Evolutionary conservation across 106 monocot genomes (phyloP).

Genomic region (Dendrobium huoshanense): DNA sequence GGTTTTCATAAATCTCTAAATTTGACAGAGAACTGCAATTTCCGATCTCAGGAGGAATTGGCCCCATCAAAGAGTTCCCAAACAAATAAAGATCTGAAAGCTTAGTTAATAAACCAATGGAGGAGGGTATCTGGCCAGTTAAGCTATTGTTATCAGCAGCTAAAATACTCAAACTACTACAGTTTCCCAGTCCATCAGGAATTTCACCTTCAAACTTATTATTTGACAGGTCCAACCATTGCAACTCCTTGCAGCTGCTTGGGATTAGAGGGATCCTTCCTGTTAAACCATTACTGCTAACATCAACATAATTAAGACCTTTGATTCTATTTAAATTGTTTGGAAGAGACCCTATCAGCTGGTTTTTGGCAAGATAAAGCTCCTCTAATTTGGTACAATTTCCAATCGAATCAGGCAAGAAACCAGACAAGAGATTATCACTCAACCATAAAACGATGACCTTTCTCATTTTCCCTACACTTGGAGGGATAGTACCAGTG

Average conservation of each 20-base stretch:
- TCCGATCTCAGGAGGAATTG: constrained; percentile 64
- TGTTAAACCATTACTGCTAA: constrained; percentile 25
- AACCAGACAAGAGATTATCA: constrained; percentile 51
- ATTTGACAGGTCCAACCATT: constrained; percentile 27
- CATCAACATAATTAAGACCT: constrained; percentile 38
- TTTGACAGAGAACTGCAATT: constrained; percentile 39
- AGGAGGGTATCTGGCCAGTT: constrained; percentile 59
- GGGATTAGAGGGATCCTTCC: constrained; percentile 44
- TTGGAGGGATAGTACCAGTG: constrained; percentile 36
- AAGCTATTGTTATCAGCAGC: constrained; percentile 31
- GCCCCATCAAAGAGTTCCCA: constrained; percentile 45
- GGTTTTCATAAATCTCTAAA: constrained; percentile 47
- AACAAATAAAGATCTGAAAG: constrained; percentile 39
- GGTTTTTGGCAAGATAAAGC: constrained; percentile 52
- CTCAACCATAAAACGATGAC: constrained; percentile 27
- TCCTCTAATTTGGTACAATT: constrained; percentile 49
- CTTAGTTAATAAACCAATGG: constrained; percentile 38
- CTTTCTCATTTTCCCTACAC: constrained; percentile 32
- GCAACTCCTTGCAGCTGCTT: constrained; percentile 30
- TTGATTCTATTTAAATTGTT: constrained; percentile 31
- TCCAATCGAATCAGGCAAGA: constrained; percentile 53
- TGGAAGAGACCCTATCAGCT: constrained; percentile 46
- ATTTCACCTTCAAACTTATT: constrained; percentile 49
- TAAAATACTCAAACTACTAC: constrained; percentile 32
- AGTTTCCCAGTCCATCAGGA: constrained; percentile 43